Conservation (phyloP, 768 basidiomycete genomes). For the Lanmaoa rubissima region DNA sequence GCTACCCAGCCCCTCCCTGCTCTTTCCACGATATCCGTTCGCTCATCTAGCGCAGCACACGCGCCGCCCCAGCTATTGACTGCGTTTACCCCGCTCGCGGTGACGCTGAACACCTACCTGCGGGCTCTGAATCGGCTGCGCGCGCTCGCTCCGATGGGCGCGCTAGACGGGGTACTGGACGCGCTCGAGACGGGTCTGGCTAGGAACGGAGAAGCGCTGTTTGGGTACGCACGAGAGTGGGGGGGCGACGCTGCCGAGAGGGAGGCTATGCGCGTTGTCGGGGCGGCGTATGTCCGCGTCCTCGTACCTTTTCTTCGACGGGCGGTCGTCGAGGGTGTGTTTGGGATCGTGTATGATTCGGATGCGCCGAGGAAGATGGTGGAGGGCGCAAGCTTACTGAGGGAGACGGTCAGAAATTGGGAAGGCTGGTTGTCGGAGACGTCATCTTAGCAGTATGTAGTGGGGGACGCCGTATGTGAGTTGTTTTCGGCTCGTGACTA, state of each 20-base stretch:
- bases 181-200: conserved; percentile 55
- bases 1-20: conserved; percentile 33
- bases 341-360: conserved; percentile 39
- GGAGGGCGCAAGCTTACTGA: conserved; percentile 2
- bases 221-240: conserved; percentile 43
- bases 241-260: conserved; percentile 35
- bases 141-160: conserved; percentile 67
- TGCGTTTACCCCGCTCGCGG: conserved; percentile 74
- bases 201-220: conserved; percentile 43
- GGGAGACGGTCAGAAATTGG: conserved; percentile 22
- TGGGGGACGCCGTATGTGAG: background rate
- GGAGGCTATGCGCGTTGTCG: conserved; percentile 46
- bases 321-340: conserved; percentile 75
- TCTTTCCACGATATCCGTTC: conserved; percentile 19
- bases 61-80: conserved; percentile 70
- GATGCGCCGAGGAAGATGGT: background rate
- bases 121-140: conserved; percentile 78
- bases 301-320: conserved; percentile 70
- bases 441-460: background rate
- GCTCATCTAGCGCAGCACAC: conserved; percentile 43
- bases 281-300: conserved; percentile 55
- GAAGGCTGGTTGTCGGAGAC: conserved; percentile 29
- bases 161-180: conserved; percentile 47
- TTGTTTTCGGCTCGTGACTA: background rate
- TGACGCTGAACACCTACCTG: conserved; percentile 69